phyloP scores from a whole-genome alignment of 129 eudicot species.

The Kitagawia praeruptora region DNA sequence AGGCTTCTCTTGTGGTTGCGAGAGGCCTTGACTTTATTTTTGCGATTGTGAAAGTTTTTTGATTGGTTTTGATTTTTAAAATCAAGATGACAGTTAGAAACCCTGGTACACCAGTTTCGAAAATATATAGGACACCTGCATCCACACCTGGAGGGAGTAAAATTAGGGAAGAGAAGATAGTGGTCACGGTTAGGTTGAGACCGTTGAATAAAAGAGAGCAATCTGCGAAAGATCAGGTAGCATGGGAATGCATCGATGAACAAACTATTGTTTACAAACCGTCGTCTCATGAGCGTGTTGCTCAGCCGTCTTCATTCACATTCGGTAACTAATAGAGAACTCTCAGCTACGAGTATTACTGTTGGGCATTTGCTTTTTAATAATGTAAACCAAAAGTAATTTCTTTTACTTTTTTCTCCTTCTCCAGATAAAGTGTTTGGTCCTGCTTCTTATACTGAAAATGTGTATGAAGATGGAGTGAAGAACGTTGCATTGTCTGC shows the following conservation, averaged over 20 bases:
- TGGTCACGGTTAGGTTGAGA: slow-evolving; percentile 83
- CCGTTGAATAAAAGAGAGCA: slow-evolving; percentile 84
- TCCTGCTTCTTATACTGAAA: slow-evolving; percentile 55
- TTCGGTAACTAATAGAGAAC: slow-evolving; percentile 47
- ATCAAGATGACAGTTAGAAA: slow-evolving; percentile 51
- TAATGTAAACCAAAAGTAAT: background rate
- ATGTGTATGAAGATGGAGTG: slow-evolving; percentile 86
- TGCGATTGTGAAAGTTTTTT: background rate
- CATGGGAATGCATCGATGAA: slow-evolving; percentile 91
- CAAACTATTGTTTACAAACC: slow-evolving; percentile 66
- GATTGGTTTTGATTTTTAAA: background rate
- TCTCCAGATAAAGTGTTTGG: slow-evolving; percentile 85
- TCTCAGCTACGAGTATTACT: background rate
- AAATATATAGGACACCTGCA: slow-evolving; percentile 62
- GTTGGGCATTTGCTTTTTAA: background rate
- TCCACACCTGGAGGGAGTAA: slow-evolving; percentile 77
- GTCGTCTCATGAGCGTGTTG: slow-evolving; percentile 45
- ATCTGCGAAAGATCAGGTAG: slow-evolving; percentile 55
- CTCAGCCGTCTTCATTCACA: slow-evolving; percentile 58
- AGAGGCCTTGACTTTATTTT: background rate
- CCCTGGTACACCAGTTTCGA: slow-evolving; percentile 74
- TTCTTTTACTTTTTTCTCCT: background rate
- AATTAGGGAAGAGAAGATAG: slow-evolving; percentile 80
- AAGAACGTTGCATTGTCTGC: slow-evolving; percentile 92
- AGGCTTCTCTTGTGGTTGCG: slow-evolving; percentile 1